A percentile compares a stretch with the other conserved stretches of the same genome.
Evolutionary conservation across 2,329 filamentous ascomycete genomes (phyloP).

Genomic region (Talaromyces verruculosus): DNA sequence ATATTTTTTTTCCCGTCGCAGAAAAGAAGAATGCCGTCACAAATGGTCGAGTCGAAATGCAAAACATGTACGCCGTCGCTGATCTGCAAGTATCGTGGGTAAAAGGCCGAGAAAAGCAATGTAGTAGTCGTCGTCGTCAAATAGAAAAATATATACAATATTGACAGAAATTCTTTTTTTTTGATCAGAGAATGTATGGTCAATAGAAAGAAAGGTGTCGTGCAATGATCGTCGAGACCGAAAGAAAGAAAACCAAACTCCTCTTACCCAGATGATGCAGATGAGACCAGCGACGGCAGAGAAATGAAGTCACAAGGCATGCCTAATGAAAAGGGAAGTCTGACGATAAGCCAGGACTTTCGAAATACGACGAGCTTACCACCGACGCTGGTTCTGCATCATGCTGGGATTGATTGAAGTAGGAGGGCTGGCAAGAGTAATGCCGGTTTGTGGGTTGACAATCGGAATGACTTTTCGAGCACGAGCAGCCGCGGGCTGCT

Average conservation of each 20-base stretch:
- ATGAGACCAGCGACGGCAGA: slow-evolving; percentile 32
- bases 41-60: slow-evolving; percentile 27
- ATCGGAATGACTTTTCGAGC: slow-evolving; percentile 95
- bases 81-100: slow-evolving; percentile 23
- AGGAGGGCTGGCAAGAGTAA: slow-evolving; percentile 84
- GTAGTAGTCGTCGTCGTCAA: slow-evolving; percentile 27
- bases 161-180: slow-evolving; percentile 19
- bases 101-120: slow-evolving; percentile 28
- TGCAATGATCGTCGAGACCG: slow-evolving; percentile 20
- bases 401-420: slow-evolving; percentile 66
- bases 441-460: slow-evolving; percentile 90
- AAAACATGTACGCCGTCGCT: slow-evolving; percentile 44
- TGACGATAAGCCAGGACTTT: slow-evolving; percentile 27
- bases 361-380: slow-evolving; percentile 33
- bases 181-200: slow-evolving; percentile 11
- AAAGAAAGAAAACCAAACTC: slow-evolving; percentile 1
- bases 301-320: slow-evolving; percentile 28
- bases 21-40: slow-evolving; percentile 28
- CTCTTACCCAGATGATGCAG: slow-evolving; percentile 33
- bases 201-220: slow-evolving; percentile 14
- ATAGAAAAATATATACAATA: slow-evolving; percentile 21
- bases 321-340: slow-evolving; percentile 31
- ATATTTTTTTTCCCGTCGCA: slow-evolving; percentile 37
- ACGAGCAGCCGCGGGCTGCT: slow-evolving; percentile 86
- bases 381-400: slow-evolving; percentile 55